Percentiles rank a stretch among this genome's conserved stretches.
Evolutionary conservation across 352 stramenopile genomes (phyloP).

Genomic region (Phytophthora tubulina): DNA sequence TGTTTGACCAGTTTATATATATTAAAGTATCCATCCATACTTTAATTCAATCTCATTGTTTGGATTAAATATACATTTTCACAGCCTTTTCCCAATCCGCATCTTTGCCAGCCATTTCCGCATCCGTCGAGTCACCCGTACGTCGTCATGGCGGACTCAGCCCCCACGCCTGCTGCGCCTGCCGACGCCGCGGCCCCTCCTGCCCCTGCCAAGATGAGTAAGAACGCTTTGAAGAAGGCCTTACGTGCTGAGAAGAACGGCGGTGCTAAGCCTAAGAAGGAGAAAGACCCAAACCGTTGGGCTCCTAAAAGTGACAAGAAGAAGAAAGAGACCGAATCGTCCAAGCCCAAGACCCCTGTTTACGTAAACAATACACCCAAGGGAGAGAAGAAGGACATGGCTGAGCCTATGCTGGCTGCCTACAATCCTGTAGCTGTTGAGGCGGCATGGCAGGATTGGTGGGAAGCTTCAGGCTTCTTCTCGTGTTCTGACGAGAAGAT

Average conservation of each 20-base stretch:
- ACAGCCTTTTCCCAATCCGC: background rate
- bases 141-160: conserved; percentile 28
- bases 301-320: conserved; percentile 90
- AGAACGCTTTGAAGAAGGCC: conserved; percentile 97
- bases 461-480: conserved; percentile 97
- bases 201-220: conserved; percentile 89
- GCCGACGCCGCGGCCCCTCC: conserved; percentile 21
- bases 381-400: conserved; percentile 96
- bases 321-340: conserved; percentile 73
- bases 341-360: conserved; percentile 33
- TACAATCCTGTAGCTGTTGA: conserved; percentile 98
- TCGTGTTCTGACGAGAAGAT: conserved; percentile 91
- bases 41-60: background rate
- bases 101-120: conserved; percentile 37
- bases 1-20: background rate
- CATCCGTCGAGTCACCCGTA: conserved; percentile 10
- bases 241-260: conserved; percentile 85
- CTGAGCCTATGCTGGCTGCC: conserved; percentile 88
- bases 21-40: background rate
- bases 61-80: background rate
- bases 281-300: conserved; percentile 95
- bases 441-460: conserved; percentile 99
- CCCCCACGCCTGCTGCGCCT: conserved; percentile 4
- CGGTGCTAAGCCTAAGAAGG: conserved; percentile 92
- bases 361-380: conserved; percentile 96